phyloP scores from a whole-genome alignment of 1,284 basidiomycete species.

The Ceratobasidium papillatum region DNA sequence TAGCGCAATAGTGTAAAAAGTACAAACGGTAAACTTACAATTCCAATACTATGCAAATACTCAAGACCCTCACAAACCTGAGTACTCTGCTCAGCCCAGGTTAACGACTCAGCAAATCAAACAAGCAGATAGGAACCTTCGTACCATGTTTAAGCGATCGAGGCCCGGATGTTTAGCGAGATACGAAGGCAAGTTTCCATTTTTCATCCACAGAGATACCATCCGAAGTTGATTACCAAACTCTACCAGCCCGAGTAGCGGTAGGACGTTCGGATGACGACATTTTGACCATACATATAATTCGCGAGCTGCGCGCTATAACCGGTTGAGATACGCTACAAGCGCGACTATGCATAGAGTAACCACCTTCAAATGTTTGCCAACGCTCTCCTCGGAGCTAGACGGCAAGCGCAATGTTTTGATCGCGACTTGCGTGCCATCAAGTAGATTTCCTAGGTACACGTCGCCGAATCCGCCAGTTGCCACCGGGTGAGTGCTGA shows the following conservation, averaged over 20 bases:
- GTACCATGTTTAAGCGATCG: background rate
- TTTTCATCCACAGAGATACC: background rate
- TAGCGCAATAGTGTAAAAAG: background rate
- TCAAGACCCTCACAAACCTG: slow-evolving; percentile 1
- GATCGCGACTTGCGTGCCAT: background rate
- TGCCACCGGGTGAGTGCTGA: background rate
- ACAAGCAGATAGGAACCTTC: too few species aligned
- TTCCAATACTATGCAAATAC: background rate
- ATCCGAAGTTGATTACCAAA: background rate
- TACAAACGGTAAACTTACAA: background rate
- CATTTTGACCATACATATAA: background rate
- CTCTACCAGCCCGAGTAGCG: background rate
- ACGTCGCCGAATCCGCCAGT: slow-evolving; percentile 13
- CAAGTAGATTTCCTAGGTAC: background rate
- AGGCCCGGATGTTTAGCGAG: background rate
- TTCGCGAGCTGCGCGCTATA: background rate
- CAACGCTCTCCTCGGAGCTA: background rate
- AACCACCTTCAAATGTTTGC: background rate
- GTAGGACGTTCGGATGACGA: background rate
- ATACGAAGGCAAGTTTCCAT: background rate
- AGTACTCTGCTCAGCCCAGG: background rate
- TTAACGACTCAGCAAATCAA: too few species aligned
- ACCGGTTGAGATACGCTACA: background rate
- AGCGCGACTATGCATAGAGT: background rate
- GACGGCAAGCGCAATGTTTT: background rate